Conservation (phyloP, 345 rosid species). For the Zanthoxylum bungeanum region DNA sequence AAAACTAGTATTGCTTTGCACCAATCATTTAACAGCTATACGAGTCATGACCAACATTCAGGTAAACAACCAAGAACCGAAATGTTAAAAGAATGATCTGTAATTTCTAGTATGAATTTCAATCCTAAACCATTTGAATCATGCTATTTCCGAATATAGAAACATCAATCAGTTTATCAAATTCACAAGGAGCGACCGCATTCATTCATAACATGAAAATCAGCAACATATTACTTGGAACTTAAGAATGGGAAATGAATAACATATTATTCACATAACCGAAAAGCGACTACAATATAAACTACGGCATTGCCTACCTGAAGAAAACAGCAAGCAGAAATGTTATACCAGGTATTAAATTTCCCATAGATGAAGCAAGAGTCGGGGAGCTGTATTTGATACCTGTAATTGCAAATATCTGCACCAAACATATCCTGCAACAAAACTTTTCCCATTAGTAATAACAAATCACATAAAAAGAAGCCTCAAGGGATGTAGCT, state of each 20-base stretch:
- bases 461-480: not conserved
- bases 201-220: no score
- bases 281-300: not conserved
- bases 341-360: slow-evolving; percentile 31
- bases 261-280: not conserved
- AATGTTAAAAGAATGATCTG: not conserved
- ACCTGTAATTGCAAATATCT: slow-evolving; percentile 19
- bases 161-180: not conserved
- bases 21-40: not conserved
- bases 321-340: slow-evolving; percentile 26
- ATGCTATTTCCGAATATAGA: not conserved
- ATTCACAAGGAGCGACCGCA: no score
- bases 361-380: slow-evolving; percentile 27
- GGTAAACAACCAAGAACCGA: not conserved
- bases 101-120: not conserved
- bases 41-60: not conserved
- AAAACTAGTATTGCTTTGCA: no score
- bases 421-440: slow-evolving; percentile 18
- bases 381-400: slow-evolving; percentile 34
- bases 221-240: no score
- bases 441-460: not conserved
- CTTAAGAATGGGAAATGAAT: not conserved
- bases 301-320: slow-evolving; percentile 14
- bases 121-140: not conserved
- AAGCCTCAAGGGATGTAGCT: not conserved